These are phyloP conservation scores for Fusarium citri DNA, from an alignment of 2,329 filamentous ascomycete species.

Conservation along the genomic window DNA sequence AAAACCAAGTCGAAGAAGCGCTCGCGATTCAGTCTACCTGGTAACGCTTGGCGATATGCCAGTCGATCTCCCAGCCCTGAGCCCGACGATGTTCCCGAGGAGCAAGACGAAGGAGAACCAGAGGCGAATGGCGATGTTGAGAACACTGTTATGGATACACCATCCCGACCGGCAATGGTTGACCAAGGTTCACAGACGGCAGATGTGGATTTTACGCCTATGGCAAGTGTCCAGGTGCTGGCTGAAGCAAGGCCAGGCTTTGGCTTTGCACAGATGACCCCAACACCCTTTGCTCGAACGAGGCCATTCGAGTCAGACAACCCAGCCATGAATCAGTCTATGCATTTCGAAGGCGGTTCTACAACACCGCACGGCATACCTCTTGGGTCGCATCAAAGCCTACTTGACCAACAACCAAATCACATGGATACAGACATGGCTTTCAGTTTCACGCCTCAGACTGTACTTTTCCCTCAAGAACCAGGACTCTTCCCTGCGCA, in stretches of 20 bases:
- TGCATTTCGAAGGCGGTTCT: conserved; percentile 18
- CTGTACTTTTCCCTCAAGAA: conserved; percentile 32
- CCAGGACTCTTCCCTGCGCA: conserved; percentile 27
- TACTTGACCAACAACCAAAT: conserved; percentile 23
- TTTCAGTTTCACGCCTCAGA: conserved; percentile 37
- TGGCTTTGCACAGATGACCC: conserved; percentile 40
- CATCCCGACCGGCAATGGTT: conserved; percentile 48
- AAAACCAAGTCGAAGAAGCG: conserved; percentile 66
- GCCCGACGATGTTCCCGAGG: conserved; percentile 52
- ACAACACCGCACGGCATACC: conserved; percentile 14
- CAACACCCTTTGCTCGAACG: conserved; percentile 43
- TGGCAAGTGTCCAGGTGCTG: conserved; percentile 46
- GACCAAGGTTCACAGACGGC: conserved; percentile 53
- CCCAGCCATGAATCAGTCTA: conserved; percentile 17
- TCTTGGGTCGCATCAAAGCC: conserved; percentile 9
- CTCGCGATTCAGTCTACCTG: conserved; percentile 74
- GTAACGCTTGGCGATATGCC: conserved; percentile 78
- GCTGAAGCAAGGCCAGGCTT: conserved; percentile 43
- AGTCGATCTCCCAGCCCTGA: conserved; percentile 79
- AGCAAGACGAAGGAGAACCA: conserved; percentile 25
- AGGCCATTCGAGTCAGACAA: conserved; percentile 25
- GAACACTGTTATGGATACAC: conserved; percentile 34
- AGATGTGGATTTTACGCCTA: conserved; percentile 46
- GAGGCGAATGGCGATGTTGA: conserved; percentile 14
- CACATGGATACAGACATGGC: conserved; percentile 24